These are phyloP conservation scores for Sporothrix protearum DNA, from an alignment of 2,329 filamentous ascomycete species.

Conservation along the genomic window DNA sequence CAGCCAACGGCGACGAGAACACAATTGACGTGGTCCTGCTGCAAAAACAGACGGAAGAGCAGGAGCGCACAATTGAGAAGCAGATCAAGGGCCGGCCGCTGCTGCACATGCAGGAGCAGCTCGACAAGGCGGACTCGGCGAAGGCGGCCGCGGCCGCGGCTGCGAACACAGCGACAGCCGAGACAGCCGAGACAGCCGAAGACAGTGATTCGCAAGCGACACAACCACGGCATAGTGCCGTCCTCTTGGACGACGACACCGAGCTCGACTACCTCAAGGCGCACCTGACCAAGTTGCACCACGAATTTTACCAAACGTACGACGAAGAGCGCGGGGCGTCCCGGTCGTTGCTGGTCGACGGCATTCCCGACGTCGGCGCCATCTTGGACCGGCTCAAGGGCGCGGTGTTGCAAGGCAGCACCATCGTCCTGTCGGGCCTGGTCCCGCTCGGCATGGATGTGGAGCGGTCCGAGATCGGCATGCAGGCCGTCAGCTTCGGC, in stretches of 20 bases:
- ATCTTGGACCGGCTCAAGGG: slow-evolving; percentile 82
- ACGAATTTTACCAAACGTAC: slow-evolving; percentile 78
- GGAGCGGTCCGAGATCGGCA: slow-evolving; percentile 76
- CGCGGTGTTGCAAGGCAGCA: slow-evolving; percentile 67
- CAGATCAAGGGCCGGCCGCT: slow-evolving; percentile 86
- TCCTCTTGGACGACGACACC: slow-evolving; percentile 82
- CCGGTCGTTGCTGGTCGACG: slow-evolving; percentile 35
- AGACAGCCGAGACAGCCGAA: neutral
- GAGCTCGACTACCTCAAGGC: slow-evolving; percentile 75
- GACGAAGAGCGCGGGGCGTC: slow-evolving; percentile 47
- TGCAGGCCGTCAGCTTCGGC: slow-evolving; percentile 84
- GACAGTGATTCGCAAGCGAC: slow-evolving; percentile 25
- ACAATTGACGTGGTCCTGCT: slow-evolving; percentile 58
- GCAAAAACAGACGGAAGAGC: slow-evolving; percentile 74
- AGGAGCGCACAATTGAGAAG: slow-evolving; percentile 81
- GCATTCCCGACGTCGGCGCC: slow-evolving; percentile 70
- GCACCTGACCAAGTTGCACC: slow-evolving; percentile 72
- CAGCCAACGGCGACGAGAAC: slow-evolving; percentile 59
- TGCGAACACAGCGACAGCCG: slow-evolving; percentile 20
- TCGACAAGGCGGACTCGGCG: slow-evolving; percentile 79
- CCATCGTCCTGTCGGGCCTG: slow-evolving; percentile 85
- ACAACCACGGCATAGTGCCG: slow-evolving; percentile 57
- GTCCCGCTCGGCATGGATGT: slow-evolving; percentile 79
- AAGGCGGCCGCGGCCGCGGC: slow-evolving; percentile 14
- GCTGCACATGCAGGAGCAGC: slow-evolving; percentile 84